Base-by-base conservation (phyloP, 768 basidiomycete genomes). In the Naganishia vishniacii region DNA sequence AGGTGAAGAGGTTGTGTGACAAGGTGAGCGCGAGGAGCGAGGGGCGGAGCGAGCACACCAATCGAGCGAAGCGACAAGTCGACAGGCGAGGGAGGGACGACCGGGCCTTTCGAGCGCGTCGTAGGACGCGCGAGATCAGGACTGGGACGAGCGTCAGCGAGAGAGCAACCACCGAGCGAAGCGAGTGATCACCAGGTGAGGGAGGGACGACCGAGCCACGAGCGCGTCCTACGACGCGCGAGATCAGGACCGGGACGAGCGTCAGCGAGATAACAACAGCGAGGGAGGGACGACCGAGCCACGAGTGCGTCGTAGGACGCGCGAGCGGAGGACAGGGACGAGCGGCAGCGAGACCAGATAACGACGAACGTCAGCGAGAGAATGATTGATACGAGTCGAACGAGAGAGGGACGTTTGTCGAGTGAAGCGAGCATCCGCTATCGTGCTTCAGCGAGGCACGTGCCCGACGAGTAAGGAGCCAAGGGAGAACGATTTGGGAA, bases 1-100 rank as follows among this genome's bases (percentile, higher is more conserved):
- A 99, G 78, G 91, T 99, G 65, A 98, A 98, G 83, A 86, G 86
- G 78, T 84, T 99, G 68, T 99, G 95, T 82, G 94, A 98, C 84
- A 98, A 95, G 89, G 95, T 93, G 73, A 72, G 85, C 78, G n/a
- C 68, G 25, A 8, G 23, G 34, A 37, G n/a, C n/a, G n/a, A n/a
- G n/a, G n/a, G n/a, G n/a, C n/a, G n/a, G n/a, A n/a, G n/a, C n/a
- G n/a, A n/a, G n/a, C n/a, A n/a, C n/a, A n/a, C n/a, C n/a, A n/a
- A n/a, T n/a, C 34, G 48, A 31, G 47, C 47, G 47, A 48, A 9
- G 47, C 26, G 8, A 23, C 4, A 26, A 7, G 47, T 13, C 18
- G 47, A 48, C 6, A 48, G 37, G 37, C 37, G 37, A 8, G 37
- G 37, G 16, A 16, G 9, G 16, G 37, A 40, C 9, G 37, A 8